Evolutionary conservation across 257 asterid genomes (phyloP).

Genomic region (Solanum infundibuliforme): DNA sequence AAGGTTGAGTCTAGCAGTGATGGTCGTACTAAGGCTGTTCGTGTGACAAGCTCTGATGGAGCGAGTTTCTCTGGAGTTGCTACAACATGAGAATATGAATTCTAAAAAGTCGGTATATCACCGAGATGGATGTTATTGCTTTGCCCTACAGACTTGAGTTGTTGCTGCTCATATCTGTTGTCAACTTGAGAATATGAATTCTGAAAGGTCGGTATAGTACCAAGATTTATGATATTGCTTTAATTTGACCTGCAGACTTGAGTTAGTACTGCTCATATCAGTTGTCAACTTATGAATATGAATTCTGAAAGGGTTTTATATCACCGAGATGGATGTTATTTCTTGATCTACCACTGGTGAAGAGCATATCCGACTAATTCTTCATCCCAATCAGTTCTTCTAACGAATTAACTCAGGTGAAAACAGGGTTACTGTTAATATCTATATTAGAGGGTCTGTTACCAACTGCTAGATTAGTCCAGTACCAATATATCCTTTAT

Average conservation of each 20-base stretch:
- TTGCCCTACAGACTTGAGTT: no score
- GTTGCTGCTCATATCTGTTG: no score
- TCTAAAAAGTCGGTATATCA: no score
- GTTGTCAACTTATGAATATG: not conserved
- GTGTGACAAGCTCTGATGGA: no score
- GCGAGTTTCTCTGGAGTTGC: no score
- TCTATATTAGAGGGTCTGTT: not conserved
- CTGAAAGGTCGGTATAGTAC: not conserved
- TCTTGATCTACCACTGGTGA: no score
- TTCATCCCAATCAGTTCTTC: not conserved
- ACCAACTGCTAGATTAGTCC: not conserved
- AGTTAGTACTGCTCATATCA: not conserved
- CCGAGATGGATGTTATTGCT: no score
- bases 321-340: no score
- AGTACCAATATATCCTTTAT: not conserved
- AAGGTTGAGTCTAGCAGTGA: no score
- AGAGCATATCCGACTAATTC: not conserved
- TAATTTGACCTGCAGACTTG: not conserved
- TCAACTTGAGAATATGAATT: no score
- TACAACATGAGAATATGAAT: no score
- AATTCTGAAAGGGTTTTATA: accelerated
- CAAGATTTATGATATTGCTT: not conserved
- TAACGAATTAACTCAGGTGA: not conserved
- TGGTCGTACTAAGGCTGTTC: no score
- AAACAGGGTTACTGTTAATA: not conserved